A percentile compares a stretch with the other conserved stretches of the same genome.
These are phyloP conservation scores for Conticribra guillardii DNA, from an alignment of 108 stramenopile species.

Conservation along the genomic window DNA sequence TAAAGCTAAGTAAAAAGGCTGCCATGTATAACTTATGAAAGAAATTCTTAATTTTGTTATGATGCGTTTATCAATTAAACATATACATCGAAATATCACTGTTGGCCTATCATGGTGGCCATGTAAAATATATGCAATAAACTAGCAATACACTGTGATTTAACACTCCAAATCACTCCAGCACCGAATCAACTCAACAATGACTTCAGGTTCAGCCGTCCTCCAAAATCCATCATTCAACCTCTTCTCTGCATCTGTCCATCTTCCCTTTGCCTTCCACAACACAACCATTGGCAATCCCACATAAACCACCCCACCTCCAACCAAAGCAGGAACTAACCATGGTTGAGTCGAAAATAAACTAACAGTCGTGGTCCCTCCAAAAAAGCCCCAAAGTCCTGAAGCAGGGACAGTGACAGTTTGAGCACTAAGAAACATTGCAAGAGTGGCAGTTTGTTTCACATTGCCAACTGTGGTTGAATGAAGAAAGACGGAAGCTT, in stretches of 20 bases:
- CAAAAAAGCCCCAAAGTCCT: constrained; percentile 80
- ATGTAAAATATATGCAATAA: too few relatives aligned
- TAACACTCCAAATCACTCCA: constrained; percentile 32
- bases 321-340: constrained; percentile 72
- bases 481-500: constrained; percentile 48
- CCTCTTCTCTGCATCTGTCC: constrained; percentile 42
- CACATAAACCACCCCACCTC: constrained; percentile 71
- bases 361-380: constrained; percentile 66
- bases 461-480: constrained; percentile 70
- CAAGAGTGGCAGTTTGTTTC: constrained; percentile 74
- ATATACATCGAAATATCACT: too few relatives aligned
- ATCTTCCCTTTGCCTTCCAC: constrained; percentile 45
- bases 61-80: too few relatives aligned
- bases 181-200: constrained; percentile 45
- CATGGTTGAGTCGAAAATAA: constrained; percentile 62
- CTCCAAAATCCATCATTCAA: constrained; percentile 59
- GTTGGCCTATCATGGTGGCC: too few relatives aligned
- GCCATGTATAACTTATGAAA: too few relatives aligned
- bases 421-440: constrained; percentile 59
- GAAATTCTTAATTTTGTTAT: too few relatives aligned
- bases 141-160: too few relatives aligned
- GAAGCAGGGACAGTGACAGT: constrained; percentile 74
- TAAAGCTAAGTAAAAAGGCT: not conserved
- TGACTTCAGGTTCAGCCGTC: constrained; percentile 28
- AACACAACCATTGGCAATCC: constrained; percentile 66